These are phyloP conservation scores for Heteromeles arbutifolia DNA, from an alignment of 306 rosid species.

Conservation along the genomic window DNA sequence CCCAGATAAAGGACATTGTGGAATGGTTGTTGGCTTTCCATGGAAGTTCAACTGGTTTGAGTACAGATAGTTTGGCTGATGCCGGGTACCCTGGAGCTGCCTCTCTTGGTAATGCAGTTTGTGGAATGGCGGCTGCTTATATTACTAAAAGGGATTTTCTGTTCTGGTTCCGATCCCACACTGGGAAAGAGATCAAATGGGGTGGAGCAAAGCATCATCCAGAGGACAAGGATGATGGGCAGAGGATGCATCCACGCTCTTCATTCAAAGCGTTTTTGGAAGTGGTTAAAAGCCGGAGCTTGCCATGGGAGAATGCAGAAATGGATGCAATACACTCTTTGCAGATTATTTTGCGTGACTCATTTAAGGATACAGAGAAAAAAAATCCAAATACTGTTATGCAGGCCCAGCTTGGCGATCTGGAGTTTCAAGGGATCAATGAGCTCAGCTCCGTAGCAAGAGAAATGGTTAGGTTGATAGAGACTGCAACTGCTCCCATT, in stretches of 20 bases:
- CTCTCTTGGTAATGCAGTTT: slow-evolving; percentile 83
- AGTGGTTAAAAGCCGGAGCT: slow-evolving; percentile 93
- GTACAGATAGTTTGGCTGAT: slow-evolving; percentile 92
- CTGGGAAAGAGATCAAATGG: slow-evolving; percentile 90
- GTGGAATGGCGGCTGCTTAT: slow-evolving; percentile 96
- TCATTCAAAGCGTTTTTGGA: slow-evolving; percentile 94
- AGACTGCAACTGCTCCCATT: slow-evolving; percentile 98
- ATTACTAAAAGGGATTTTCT: slow-evolving; percentile 72
- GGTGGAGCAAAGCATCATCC: slow-evolving; percentile 99
- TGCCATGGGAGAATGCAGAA: slow-evolving; percentile 93
- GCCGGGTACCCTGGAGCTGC: slow-evolving; percentile 94
- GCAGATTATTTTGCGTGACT: slow-evolving; percentile 90
- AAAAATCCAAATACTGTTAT: slow-evolving; percentile 68
- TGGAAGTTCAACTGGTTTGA: slow-evolving; percentile 90
- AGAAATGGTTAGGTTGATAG: slow-evolving; percentile 97
- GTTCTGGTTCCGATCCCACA: slow-evolving; percentile 95
- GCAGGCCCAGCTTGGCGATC: slow-evolving; percentile 36
- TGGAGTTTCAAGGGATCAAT: slow-evolving; percentile 73
- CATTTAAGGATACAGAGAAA: slow-evolving; percentile 57
- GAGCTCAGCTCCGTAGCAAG: slow-evolving; percentile 96
- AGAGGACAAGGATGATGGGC: slow-evolving; percentile 94
- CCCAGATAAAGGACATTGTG: slow-evolving; percentile 77
- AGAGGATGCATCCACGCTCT: slow-evolving; percentile 96
- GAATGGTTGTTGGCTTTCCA: slow-evolving; percentile 80
- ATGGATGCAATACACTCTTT: slow-evolving; percentile 98